Percentiles rank a stretch among this genome's conserved stretches.
phyloP scores from a whole-genome alignment of 805 yeast genomes.

The Ogataea ganodermae region DNA sequence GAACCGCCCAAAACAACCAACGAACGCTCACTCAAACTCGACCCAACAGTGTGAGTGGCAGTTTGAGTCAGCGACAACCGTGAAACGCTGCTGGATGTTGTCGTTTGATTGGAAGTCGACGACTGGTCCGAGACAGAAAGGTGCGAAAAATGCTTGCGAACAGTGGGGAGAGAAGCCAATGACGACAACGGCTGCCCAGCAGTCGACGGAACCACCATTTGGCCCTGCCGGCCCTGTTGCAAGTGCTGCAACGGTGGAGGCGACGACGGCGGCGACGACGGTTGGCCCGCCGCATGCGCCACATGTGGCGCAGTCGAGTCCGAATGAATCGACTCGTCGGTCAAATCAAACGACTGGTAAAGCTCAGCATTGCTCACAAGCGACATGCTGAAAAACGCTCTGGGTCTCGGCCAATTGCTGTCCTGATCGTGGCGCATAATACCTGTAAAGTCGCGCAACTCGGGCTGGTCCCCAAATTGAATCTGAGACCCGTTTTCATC shows the following conservation, averaged over 20 bases:
- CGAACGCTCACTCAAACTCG: constrained; percentile 20
- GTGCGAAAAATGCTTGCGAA: constrained; percentile 5
- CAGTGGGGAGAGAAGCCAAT: neutral
- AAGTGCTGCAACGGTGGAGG: constrained; percentile 7
- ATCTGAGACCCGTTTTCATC: constrained; percentile 22
- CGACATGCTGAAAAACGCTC: constrained; percentile 30
- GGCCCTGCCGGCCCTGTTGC: neutral
- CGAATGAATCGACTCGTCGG: constrained; percentile 2
- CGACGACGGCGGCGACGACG: constrained; percentile 4
- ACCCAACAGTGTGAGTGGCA: constrained; percentile 4
- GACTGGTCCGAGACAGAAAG: constrained; percentile 2
- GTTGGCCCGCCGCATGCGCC: neutral
- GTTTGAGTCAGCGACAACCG: constrained; percentile 18
- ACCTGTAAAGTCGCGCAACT: constrained; percentile 24
- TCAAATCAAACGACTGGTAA: constrained; percentile 3
- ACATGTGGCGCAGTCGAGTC: neutral
- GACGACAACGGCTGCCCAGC: neutral
- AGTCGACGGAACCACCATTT: neutral
- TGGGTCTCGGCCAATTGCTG: constrained; percentile 34
- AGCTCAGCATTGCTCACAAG: constrained; percentile 21
- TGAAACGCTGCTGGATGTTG: constrained; percentile 6
- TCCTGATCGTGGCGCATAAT: constrained; percentile 24
- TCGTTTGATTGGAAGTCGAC: neutral
- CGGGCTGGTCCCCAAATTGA: constrained; percentile 7
- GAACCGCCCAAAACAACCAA: constrained; percentile 38